These are phyloP conservation scores for Tylopilus subfusipes DNA, from an alignment of 768 basidiomycete species.

Conservation along the genomic window DNA sequence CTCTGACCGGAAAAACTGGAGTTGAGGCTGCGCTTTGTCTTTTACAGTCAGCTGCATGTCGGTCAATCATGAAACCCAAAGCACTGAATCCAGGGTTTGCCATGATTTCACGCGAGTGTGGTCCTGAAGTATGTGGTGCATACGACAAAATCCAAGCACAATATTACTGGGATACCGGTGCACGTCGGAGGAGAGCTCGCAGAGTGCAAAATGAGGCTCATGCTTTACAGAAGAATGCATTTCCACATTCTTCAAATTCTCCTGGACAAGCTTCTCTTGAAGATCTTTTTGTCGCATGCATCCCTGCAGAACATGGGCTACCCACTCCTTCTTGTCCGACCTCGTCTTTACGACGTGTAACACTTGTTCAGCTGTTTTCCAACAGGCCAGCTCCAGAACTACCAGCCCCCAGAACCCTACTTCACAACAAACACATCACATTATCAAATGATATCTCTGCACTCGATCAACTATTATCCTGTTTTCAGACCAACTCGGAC, in stretches of 20 bases:
- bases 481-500: not conserved
- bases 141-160: not conserved
- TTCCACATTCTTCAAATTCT: too few species aligned
- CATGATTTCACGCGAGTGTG: too few species aligned
- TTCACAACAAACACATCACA: not conserved
- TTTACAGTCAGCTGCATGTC: too few species aligned
- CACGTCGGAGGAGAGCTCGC: too few species aligned
- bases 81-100: too few species aligned
- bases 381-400: not conserved
- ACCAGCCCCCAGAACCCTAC: not conserved
- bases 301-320: not conserved
- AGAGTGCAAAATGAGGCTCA: too few species aligned
- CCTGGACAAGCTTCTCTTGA: too few species aligned
- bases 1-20: not conserved
- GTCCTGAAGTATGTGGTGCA: not conserved
- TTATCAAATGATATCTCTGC: not conserved
- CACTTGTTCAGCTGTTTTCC: not conserved
- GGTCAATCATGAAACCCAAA: not conserved
- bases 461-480: not conserved
- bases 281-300: not conserved
- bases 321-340: too few species aligned
- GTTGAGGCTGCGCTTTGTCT: not conserved
- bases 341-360: not conserved
- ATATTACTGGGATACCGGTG: not conserved
- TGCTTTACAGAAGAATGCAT: too few species aligned